Evolutionary conservation across 805 yeast genomes (phyloP), one percentile per base, ranked within the genome.

Genomic region (Ogataea dorogensis): DNA sequence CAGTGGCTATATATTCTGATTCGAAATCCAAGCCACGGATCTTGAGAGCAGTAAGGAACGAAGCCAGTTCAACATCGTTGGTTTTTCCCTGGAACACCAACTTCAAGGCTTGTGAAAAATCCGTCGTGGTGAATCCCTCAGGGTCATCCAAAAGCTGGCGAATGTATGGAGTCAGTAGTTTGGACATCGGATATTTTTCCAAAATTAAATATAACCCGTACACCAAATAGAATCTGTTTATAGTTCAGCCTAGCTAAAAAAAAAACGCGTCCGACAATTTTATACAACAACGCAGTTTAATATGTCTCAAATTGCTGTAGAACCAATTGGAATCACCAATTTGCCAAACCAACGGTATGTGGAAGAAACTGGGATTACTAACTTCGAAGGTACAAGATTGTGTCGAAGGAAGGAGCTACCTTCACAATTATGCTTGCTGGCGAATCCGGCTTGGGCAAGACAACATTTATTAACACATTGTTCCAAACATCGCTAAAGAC

Each of bases 401-500:
- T 83, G 33, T 78, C 85, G 41, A 79, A 80, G 47, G 69, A 77
- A 50, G 94, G 93, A 28, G 83, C 87, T 41, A 71, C 78, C 15
- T 80, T 85, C 67, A 85, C 88, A 24, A 46, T 85, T 47, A 82
- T 86, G 88, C 79, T 86, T 17, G 86, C 87, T 30, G 97, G 97
- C 51, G 96, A 88, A 60, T 77, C 89, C 31, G 96, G 96, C 5
- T 66, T 87, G 33, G 97, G 97, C 43, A 86, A 88, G 61, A 81
- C 94, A n/a, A 88, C 96, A 0, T 87, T 87, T 49, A 70, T 88
- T 59, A 86, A 86, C 63, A 86, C 95, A 2, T 62, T 88, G 40
- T 86, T 89, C 62, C 93, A 86, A 61, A 75, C 88, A 2, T 63
- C 77, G 17, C 65, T 85, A 52, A 82, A 83, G 53, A 73, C 71